Base-by-base conservation (phyloP, 495 filamentous ascomycete genomes). In the Astrocystis sublimbata region DNA sequence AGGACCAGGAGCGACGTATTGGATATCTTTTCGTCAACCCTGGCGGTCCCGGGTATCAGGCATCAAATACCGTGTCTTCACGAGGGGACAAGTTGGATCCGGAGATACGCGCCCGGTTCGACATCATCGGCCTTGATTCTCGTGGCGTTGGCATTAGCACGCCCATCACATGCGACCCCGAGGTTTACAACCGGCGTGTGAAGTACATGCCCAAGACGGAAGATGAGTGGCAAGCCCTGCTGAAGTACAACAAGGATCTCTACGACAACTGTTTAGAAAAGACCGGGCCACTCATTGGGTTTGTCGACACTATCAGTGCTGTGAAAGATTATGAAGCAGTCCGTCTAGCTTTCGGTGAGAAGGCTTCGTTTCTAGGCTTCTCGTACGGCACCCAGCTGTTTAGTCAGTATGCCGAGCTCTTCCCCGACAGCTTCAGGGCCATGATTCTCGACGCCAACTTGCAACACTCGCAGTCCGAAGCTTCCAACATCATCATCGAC, bases 321-420 rank as follows among this genome's bases (percentile, higher is more conserved):
- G 76, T 60, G 3, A 74, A 71, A 53, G 78, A 81, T 62, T 65
- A 78, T 23, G 78, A 81, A 63, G 76, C 76, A 1, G 71, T 79
- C 10, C 77, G 78, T 53, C 35, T 70, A 26, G 77, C 73, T 2
- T 68, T 79, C 2, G 64, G 68, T 40, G 75, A 72, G 60, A 70
- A 71, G 54, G 58, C 65, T 24, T 69, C 62, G 28, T 69, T 67
- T 15, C 26, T 73, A 5, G 84, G 84, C 5, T 72, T 83, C 2
- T 85, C 82, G 0, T 87, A 87, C 68, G 84, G 83, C 3, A 84
- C 82, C 5, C 61, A 83, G 21, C 69, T 86, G 1, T 84, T 84
- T 9, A 63, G 75, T 68, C 84, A 62, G 53, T 73, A 70, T 45
- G 73, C 73, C n/a, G 69, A 70, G 55, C 61, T 73, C 21, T 73